Percentiles rank a stretch among this genome's conserved stretches.
Evolutionary conservation across 495 filamentous ascomycete species (phyloP).

Genomic region (Gamarada debralockiae): DNA sequence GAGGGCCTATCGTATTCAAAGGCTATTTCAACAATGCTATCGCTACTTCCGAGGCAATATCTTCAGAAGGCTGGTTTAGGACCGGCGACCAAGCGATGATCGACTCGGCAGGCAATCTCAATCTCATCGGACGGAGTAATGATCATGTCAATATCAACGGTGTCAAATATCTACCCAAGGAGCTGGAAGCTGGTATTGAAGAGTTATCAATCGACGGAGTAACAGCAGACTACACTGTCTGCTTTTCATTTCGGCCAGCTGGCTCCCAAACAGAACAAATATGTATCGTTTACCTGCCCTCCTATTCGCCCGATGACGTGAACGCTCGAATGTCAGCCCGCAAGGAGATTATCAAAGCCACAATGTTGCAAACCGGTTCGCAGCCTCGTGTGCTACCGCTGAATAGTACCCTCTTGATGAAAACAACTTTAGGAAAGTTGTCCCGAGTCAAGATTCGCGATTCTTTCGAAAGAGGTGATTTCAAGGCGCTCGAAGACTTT

Average conservation of each 20-base stretch:
- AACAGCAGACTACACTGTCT: constrained; percentile 22
- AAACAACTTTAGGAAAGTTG: constrained; percentile 44
- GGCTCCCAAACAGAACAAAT: constrained; percentile 32
- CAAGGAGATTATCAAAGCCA: constrained; percentile 3
- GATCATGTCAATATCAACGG: constrained; percentile 62
- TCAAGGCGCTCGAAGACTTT: constrained; percentile 16
- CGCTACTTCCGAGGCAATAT: constrained; percentile 60
- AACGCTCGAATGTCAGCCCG: background rate
- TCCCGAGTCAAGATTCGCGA: constrained; percentile 36
- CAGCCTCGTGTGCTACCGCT: constrained; percentile 17
- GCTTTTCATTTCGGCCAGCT: constrained; percentile 27
- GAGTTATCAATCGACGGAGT: constrained; percentile 28
- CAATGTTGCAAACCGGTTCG: constrained; percentile 22
- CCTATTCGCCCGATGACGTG: constrained; percentile 8
- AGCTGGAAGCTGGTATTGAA: constrained; percentile 40
- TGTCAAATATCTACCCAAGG: constrained; percentile 38
- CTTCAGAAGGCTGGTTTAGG: constrained; percentile 71
- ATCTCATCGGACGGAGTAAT: constrained; percentile 77
- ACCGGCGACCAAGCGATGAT: constrained; percentile 66
- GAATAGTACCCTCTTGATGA: constrained; percentile 22
- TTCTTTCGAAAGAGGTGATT: constrained; percentile 29
- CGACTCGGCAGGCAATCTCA: constrained; percentile 53
- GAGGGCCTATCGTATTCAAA: constrained; percentile 69
- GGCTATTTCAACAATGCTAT: constrained; percentile 69
- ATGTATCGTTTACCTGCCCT: constrained; percentile 32